phyloP scores from a whole-genome alignment of 75 land plant species.

The Gnetum montanum region DNA sequence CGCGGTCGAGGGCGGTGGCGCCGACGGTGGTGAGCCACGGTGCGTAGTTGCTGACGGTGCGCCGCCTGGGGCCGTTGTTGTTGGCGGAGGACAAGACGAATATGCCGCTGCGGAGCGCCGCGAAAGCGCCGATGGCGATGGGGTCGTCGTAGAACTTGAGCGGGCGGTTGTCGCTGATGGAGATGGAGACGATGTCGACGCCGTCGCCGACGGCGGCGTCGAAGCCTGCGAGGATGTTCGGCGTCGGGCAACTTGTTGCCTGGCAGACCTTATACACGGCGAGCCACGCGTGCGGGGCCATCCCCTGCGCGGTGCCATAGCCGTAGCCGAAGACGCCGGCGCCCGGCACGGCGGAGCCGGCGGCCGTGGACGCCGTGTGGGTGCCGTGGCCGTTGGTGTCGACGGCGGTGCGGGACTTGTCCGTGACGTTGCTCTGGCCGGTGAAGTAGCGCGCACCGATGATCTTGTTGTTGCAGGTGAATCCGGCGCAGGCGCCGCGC shows the following conservation, averaged over 20 bases:
- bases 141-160: constrained; percentile 28
- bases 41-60: constrained; percentile 13
- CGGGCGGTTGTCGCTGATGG: constrained; percentile 32
- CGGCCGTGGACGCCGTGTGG: constrained; percentile 19
- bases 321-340: constrained; percentile 56
- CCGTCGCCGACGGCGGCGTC: constrained; percentile 50
- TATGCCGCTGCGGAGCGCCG: constrained; percentile 19
- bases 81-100: constrained; percentile 22
- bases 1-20: constrained; percentile 31
- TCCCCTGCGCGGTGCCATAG: constrained; percentile 52
- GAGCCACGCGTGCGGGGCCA: constrained; percentile 64
- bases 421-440: constrained; percentile 18
- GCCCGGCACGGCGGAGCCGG: constrained; percentile 18
- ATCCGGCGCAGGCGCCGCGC: constrained; percentile 11
- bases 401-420: neutral
- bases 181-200: constrained; percentile 49
- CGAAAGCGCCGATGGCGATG: constrained; percentile 17
- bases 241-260: constrained; percentile 21
- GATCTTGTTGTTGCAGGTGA: too few relatives aligned
- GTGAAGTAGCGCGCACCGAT: too few relatives aligned
- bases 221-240: constrained; percentile 44
- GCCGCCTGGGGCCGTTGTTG: constrained; percentile 25
- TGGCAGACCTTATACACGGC: constrained; percentile 24
- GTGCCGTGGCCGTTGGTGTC: constrained; percentile 18
- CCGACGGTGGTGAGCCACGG: constrained; percentile 37